Percentiles rank a stretch among this genome's conserved stretches.
Conservation (phyloP, 352 stramenopile genomes). For the Phytophthora hibernalis region DNA sequence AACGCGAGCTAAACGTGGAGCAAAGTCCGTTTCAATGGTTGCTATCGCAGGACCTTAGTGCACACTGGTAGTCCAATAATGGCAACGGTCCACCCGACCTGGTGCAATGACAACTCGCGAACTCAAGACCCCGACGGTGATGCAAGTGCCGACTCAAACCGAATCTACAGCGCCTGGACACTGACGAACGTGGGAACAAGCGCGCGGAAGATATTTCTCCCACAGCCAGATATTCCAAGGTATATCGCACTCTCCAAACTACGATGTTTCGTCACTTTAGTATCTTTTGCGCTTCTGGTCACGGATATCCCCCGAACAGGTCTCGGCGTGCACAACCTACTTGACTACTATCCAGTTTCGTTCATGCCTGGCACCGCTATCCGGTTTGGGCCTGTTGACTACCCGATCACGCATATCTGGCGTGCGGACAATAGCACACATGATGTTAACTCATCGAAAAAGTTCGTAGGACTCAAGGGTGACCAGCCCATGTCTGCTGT, state of each 20-base stretch:
- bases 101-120: neutral
- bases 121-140: neutral
- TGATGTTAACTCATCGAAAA: neutral
- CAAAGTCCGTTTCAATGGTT: neutral
- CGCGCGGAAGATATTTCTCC: slow-evolving; percentile 22
- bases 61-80: slow-evolving; percentile 2
- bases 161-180: slow-evolving; percentile 7
- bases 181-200: neutral
- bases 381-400: slow-evolving; percentile 57
- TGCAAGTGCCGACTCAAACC: neutral
- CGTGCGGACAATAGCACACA: slow-evolving; percentile 5
- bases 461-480: slow-evolving; percentile 31
- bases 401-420: slow-evolving; percentile 46
- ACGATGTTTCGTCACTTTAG: slow-evolving; percentile 43
- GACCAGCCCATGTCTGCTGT: slow-evolving; percentile 12
- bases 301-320: slow-evolving; percentile 65
- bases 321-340: slow-evolving; percentile 36
- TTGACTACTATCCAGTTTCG: slow-evolving; percentile 29
- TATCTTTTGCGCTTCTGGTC: slow-evolving; percentile 46
- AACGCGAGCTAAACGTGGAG: neutral
- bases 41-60: neutral
- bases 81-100: neutral
- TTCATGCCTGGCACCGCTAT: slow-evolving; percentile 38
- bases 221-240: slow-evolving; percentile 31
- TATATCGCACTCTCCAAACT: slow-evolving; percentile 39